Evolutionary conservation across 306 rosid species (phyloP).

Genomic region (Quercus dentata): DNA sequence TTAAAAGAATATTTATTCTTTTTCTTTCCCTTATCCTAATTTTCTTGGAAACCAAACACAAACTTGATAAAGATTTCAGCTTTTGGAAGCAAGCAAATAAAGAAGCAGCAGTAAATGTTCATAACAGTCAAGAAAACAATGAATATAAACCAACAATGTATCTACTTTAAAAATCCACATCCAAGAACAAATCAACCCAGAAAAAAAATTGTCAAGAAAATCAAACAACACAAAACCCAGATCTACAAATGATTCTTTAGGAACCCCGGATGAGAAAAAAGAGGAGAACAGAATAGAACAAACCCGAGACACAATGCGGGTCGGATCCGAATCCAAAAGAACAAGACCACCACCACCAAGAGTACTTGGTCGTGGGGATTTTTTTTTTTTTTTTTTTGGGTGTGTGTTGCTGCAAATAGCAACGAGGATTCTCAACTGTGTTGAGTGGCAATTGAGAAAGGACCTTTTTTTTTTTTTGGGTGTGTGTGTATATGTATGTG

Average conservation of each 20-base stretch:
- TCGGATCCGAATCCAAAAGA: conserved; percentile 24
- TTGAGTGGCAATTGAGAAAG: not conserved
- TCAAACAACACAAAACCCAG: conserved; percentile 15
- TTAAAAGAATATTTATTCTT: not conserved
- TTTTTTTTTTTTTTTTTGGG: too few species aligned
- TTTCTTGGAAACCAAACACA: conserved; percentile 2
- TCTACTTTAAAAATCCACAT: not conserved
- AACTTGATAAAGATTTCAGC: not conserved
- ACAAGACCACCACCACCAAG: conserved; percentile 2
- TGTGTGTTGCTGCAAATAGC: not conserved
- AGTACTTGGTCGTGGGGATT: not conserved
- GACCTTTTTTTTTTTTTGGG: too few species aligned
- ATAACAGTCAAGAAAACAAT: too few species aligned
- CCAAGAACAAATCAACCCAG: not conserved
- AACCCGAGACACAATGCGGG: conserved; percentile 24
- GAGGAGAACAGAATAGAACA: not conserved
- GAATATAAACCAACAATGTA: not conserved
- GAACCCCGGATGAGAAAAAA: not conserved
- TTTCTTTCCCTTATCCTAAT: not conserved
- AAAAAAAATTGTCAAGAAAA: not conserved
- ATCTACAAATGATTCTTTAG: conserved; percentile 32
- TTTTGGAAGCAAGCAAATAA: not conserved
- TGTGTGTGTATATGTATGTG: not conserved
- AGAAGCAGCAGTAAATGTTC: not conserved
- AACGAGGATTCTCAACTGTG: not conserved